Evolutionary conservation across 2,329 filamentous ascomycete species (phyloP).

Genomic region (Hypoxylon sp.): DNA sequence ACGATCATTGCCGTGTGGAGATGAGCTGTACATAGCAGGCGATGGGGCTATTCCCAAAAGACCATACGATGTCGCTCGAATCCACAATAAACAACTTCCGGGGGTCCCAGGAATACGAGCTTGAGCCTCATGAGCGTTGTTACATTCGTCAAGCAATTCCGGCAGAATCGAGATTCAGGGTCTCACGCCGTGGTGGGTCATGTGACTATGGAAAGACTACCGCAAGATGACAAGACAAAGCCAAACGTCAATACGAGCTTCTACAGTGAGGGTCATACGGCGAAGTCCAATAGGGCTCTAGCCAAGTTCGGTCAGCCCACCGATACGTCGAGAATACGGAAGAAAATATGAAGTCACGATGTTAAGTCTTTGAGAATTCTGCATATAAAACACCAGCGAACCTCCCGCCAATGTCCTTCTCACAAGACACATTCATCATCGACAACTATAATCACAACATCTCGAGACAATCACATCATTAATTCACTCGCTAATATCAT

Average conservation of each 20-base stretch:
- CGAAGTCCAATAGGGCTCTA: slow-evolving; percentile 26
- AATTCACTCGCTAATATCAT: slow-evolving; percentile 19
- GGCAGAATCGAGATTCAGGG: slow-evolving; percentile 23
- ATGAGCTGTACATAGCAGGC: slow-evolving; percentile 16
- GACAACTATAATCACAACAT: slow-evolving; percentile 20
- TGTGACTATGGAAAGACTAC: slow-evolving; percentile 43
- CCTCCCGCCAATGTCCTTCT: slow-evolving; percentile 23
- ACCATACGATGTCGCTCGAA: slow-evolving; percentile 23
- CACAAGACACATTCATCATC: slow-evolving; percentile 28
- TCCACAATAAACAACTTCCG: slow-evolving; percentile 20
- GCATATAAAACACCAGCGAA: slow-evolving; percentile 32
- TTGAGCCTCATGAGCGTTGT: slow-evolving; percentile 38
- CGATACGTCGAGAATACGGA: slow-evolving; percentile 24
- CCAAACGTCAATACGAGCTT: slow-evolving; percentile 41
- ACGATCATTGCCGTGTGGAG: slow-evolving; percentile 43
- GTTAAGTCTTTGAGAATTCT: slow-evolving; percentile 1
- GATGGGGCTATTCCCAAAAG: slow-evolving; percentile 31
- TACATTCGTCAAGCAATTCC: slow-evolving; percentile 26
- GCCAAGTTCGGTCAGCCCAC: slow-evolving; percentile 8
- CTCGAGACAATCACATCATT: slow-evolving; percentile 7
- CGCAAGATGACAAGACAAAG: slow-evolving; percentile 26
- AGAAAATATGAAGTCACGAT: slow-evolving; percentile 14
- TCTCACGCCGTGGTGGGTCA: slow-evolving; percentile 27
- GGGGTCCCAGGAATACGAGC: slow-evolving; percentile 39
- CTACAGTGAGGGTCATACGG: slow-evolving; percentile 27